Evolutionary conservation across 176 grass and related monocot genomes (phyloP).

Genomic region (Dactylis glomerata): DNA sequence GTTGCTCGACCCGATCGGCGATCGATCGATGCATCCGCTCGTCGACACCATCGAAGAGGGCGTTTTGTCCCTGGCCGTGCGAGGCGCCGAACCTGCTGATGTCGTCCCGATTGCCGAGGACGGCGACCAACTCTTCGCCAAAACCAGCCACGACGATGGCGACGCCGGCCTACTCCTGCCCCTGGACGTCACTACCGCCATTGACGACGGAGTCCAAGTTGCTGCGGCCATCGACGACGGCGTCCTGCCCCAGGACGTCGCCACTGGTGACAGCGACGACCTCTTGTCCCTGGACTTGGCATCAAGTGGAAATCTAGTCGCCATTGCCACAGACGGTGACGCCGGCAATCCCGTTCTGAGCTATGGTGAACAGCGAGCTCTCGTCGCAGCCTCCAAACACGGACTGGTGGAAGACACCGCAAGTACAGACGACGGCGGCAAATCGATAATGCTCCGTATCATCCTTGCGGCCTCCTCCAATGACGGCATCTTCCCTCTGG

Average conservation of each 20-base stretch:
- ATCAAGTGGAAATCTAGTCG: neutral
- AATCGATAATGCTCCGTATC: neutral
- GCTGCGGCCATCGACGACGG: neutral
- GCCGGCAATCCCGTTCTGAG: neutral
- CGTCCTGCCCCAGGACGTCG: neutral
- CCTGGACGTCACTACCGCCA: neutral
- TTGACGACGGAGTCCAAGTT: neutral
- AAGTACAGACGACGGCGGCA: neutral
- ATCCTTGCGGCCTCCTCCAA: neutral
- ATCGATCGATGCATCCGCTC: too few relatives aligned
- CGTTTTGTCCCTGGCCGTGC: neutral
- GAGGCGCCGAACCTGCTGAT: neutral
- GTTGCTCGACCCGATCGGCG: too few relatives aligned
- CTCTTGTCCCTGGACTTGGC: neutral
- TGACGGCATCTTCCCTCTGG: neutral
- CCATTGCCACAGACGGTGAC: neutral
- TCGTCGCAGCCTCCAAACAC: neutral
- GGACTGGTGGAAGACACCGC: too few relatives aligned
- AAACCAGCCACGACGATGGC: neutral
- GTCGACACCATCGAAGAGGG: too few relatives aligned
- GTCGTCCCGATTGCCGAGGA: neutral
- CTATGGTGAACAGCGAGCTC: neutral
- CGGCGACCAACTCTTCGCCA: neutral
- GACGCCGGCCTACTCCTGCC: neutral
- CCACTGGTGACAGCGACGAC: neutral